phyloP scores from a whole-genome alignment of 352 stramenopile genomes.

The Lagenidium sp. region DNA sequence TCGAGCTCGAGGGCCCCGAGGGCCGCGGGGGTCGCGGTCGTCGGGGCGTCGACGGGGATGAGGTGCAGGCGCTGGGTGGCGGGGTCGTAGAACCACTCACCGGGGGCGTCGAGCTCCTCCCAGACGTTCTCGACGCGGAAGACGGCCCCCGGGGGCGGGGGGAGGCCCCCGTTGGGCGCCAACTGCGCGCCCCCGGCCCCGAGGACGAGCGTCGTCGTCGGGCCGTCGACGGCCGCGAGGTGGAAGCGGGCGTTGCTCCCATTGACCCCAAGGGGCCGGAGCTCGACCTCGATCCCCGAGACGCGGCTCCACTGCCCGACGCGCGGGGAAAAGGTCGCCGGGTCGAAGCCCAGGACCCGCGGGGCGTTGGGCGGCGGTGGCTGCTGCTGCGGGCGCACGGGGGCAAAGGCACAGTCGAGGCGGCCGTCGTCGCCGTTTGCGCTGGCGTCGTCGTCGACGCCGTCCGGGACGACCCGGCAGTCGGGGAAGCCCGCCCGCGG shows the following conservation, averaged over 20 bases:
- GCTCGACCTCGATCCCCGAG: conserved; percentile 16
- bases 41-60: conserved; percentile 30
- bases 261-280: conserved; percentile 19
- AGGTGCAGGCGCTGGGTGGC: conserved; percentile 36
- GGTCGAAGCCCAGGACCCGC: conserved; percentile 26
- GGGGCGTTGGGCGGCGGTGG: neutral
- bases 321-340: conserved; percentile 28
- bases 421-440: conserved; percentile 7
- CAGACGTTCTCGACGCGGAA: conserved; percentile 64
- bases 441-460: too few species aligned
- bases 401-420: conserved; percentile 29
- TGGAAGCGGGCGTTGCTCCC: conserved; percentile 36
- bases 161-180: conserved; percentile 18
- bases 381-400: neutral
- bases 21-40: conserved; percentile 9
- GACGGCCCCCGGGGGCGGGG: neutral
- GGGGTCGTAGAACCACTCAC: conserved; percentile 63
- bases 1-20: conserved; percentile 26
- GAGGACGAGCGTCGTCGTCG: conserved; percentile 17
- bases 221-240: conserved; percentile 15
- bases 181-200: conserved; percentile 45
- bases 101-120: conserved; percentile 45
- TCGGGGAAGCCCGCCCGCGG: conserved; percentile 51
- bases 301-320: conserved; percentile 29
- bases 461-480: conserved; percentile 16